Percentiles rank a stretch among this genome's conserved stretches.
Evolutionary conservation across 2,329 filamentous ascomycete genomes (phyloP).

Genomic region (Ophiocordyceps camponoti-floridani): DNA sequence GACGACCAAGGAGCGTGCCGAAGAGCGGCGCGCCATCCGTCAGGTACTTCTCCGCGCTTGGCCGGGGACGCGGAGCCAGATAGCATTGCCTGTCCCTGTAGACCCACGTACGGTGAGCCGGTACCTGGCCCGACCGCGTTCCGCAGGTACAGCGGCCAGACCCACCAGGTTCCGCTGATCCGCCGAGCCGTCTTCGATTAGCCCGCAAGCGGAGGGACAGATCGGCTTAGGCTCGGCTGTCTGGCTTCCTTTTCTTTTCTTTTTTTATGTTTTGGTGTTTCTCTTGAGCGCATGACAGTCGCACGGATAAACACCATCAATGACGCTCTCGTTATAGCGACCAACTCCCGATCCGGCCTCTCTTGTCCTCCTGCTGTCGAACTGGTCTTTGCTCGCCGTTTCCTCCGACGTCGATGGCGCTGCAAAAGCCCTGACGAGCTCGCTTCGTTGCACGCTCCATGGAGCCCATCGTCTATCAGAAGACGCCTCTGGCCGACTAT

Average conservation of each 20-base stretch:
- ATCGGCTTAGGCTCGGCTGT: neutral
- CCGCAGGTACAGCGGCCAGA: neutral
- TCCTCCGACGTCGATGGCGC: constrained; percentile 1
- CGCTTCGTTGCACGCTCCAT: constrained; percentile 21
- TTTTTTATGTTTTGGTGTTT: neutral
- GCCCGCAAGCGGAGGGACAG: neutral
- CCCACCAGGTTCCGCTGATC: neutral
- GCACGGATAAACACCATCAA: neutral
- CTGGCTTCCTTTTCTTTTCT: neutral
- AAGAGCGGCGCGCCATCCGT: neutral
- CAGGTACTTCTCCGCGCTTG: neutral
- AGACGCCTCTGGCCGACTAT: constrained; percentile 76
- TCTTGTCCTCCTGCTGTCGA: neutral
- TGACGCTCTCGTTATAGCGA: neutral
- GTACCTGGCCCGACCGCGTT: neutral
- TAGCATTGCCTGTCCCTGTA: neutral
- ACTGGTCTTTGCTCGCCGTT: neutral
- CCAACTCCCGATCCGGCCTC: neutral
- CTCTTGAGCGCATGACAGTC: neutral
- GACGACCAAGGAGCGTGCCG: neutral
- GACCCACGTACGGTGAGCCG: neutral
- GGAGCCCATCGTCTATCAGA: constrained; percentile 77
- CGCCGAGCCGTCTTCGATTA: neutral
- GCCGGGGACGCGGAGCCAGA: neutral
- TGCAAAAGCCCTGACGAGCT: constrained; percentile 13